Conservation (phyloP, 176 grass and related monocot genomes). For the Raddia distichophylla region DNA sequence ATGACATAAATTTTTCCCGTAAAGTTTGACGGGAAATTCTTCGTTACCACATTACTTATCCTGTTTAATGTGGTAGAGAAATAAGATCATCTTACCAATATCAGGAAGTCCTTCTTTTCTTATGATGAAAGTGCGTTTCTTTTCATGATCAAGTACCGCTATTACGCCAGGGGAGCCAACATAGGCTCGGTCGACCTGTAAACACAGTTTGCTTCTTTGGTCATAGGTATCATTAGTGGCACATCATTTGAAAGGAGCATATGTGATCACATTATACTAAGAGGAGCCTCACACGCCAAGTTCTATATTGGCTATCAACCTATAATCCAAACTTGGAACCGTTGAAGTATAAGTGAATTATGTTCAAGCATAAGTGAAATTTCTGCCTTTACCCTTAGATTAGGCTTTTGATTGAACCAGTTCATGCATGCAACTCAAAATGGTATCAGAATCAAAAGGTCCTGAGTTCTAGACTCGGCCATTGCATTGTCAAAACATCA, state of each 20-base stretch:
- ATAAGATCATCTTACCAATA: slow-evolving; percentile 54
- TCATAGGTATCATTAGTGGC: not conserved
- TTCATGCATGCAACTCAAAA: no score
- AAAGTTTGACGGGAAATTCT: no score
- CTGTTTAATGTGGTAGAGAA: not conserved
- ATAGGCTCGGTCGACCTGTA: slow-evolving; percentile 87
- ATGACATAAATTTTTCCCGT: not conserved
- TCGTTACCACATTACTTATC: not conserved
- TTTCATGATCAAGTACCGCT: slow-evolving; percentile 93
- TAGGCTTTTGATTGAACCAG: no score
- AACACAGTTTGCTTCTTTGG: not conserved
- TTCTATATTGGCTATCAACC: not conserved
- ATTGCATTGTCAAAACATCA: no score
- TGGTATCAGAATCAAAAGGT: no score
- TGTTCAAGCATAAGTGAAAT: no score
- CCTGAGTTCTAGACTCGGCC: no score
- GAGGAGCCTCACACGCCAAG: not conserved
- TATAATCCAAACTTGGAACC: not conserved
- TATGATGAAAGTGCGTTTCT: slow-evolving; percentile 85
- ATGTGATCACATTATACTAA: not conserved
- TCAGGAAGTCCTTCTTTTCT: slow-evolving; percentile 91
- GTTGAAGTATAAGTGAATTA: no score
- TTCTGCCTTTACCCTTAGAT: no score
- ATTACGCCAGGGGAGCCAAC: slow-evolving; percentile 81
- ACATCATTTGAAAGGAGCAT: not conserved